Percentiles rank a stretch among this genome's conserved stretches.
Evolutionary conservation across 345 rosid species (phyloP).

Genomic region (Combretum micranthum): DNA sequence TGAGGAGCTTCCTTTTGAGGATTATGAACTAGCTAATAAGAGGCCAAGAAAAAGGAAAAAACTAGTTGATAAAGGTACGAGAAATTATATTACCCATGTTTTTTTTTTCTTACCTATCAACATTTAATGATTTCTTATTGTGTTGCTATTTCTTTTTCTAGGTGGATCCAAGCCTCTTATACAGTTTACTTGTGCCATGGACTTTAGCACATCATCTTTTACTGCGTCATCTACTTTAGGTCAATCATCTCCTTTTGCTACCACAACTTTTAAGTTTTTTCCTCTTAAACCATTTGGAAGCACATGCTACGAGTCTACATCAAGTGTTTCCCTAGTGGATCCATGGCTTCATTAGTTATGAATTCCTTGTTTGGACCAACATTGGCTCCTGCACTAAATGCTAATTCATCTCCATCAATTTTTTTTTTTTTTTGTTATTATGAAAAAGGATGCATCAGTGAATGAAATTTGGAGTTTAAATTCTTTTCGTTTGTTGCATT

Average conservation of each 20-base stretch:
- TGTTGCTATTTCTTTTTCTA: conserved; percentile 4
- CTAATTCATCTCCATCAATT: too few relatives aligned
- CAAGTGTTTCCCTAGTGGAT: too few relatives aligned
- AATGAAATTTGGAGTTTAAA: too few relatives aligned
- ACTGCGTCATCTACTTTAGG: conserved; percentile 8
- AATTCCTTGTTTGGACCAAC: conserved; percentile 3
- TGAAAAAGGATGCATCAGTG: too few relatives aligned
- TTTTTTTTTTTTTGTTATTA: too few relatives aligned
- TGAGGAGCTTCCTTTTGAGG: conserved; percentile 29
- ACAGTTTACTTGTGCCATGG: conserved; percentile 7
- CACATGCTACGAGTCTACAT: too few relatives aligned
- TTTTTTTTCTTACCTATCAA: not conserved
- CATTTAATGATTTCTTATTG: not conserved
- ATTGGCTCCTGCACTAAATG: conserved; percentile 1
- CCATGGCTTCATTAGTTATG: conserved; percentile 5
- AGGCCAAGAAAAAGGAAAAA: too few relatives aligned
- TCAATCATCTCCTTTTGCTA: conserved; percentile 13
- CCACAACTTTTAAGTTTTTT: conserved; percentile 15
- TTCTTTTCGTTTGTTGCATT: too few relatives aligned
- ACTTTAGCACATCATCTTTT: conserved; percentile 10
- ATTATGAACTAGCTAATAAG: too few relatives aligned
- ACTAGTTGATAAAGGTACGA: conserved; percentile 39
- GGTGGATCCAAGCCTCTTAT: conserved; percentile 25
- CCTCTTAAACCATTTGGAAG: not conserved
- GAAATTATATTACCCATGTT: conserved; percentile 6